Evolutionary conservation across 352 stramenopile genomes (phyloP).

Genomic region (Phytophthora citricola): DNA sequence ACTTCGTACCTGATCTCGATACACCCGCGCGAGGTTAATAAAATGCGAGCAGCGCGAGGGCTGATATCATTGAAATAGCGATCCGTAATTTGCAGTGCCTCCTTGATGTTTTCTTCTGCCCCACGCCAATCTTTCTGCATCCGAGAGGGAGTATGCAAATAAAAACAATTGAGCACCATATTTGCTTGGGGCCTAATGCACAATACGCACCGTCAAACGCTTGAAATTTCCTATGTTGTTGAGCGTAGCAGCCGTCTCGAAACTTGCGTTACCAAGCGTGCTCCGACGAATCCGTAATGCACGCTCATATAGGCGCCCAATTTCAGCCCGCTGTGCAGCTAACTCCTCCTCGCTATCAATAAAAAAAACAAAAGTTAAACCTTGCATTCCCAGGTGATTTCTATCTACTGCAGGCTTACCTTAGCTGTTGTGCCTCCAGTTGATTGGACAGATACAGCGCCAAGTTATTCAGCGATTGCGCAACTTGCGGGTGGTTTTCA

Average conservation of each 20-base stretch:
- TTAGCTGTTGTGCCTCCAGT: conserved; percentile 59
- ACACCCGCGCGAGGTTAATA: conserved; percentile 81
- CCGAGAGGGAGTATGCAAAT: conserved; percentile 2
- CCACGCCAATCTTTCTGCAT: conserved; percentile 66
- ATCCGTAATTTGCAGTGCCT: conserved; percentile 80
- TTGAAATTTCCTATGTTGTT: conserved; percentile 90
- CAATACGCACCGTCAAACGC: conserved; percentile 59
- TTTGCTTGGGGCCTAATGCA: background rate
- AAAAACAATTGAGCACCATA: too few relatives aligned
- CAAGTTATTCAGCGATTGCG: conserved; percentile 84
- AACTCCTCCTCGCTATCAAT: conserved; percentile 43
- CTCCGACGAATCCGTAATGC: conserved; percentile 74
- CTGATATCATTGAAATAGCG: conserved; percentile 84
- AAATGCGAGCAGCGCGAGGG: conserved; percentile 68
- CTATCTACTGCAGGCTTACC: conserved; percentile 35
- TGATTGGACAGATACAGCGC: conserved; percentile 76
- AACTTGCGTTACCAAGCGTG: conserved; percentile 77
- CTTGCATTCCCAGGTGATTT: background rate
- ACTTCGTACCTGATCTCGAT: conserved; percentile 68
- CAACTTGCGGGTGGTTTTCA: conserved; percentile 77
- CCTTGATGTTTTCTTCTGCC: conserved; percentile 77
- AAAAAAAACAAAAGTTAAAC: conserved; percentile 8
- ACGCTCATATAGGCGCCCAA: conserved; percentile 68
- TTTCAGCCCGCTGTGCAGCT: conserved; percentile 50
- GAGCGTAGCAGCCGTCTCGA: conserved; percentile 79